Evolutionary conservation across 768 basidiomycete species (phyloP).

Genomic region (Kwoniella bestiolae): DNA sequence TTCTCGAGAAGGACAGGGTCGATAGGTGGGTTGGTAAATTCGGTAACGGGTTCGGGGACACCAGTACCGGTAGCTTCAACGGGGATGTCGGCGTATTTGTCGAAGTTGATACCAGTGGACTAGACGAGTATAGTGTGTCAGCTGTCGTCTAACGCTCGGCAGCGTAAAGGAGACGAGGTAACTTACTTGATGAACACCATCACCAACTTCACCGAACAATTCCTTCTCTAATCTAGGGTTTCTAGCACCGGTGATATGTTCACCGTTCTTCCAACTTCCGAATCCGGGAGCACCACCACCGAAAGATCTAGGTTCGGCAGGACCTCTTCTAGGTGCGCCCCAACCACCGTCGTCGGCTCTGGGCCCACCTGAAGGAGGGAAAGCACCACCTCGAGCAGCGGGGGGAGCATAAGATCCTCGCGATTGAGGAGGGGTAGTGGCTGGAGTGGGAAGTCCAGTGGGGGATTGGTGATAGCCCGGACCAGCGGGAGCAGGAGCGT

Average conservation of each 20-base stretch:
- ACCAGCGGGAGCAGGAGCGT: conserved; percentile 27
- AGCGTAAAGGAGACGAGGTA: background rate
- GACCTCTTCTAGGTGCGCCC: conserved; percentile 33
- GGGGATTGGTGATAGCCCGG: conserved; percentile 40
- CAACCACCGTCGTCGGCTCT: conserved; percentile 48
- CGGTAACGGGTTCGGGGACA: conserved; percentile 90
- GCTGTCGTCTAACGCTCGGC: background rate
- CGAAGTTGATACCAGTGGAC: conserved; percentile 98
- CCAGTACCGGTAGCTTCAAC: conserved; percentile 96
- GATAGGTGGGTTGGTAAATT: conserved; percentile 85
- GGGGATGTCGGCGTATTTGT: conserved; percentile 99
- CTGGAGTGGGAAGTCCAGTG: conserved; percentile 47
- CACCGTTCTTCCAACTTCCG: conserved; percentile 87
- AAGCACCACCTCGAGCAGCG: conserved; percentile 16
- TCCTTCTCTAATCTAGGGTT: conserved; percentile 93
- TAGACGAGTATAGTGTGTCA: conserved; percentile 58
- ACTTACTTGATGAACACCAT: conserved; percentile 59
- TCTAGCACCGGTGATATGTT: conserved; percentile 79
- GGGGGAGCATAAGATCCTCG: conserved; percentile 35
- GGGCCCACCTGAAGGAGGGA: conserved; percentile 8
- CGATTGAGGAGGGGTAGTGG: conserved; percentile 40
- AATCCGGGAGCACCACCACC: conserved; percentile 58
- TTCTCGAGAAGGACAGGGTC: conserved; percentile 94
- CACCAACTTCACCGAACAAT: conserved; percentile 85
- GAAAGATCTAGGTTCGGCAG: conserved; percentile 34